phyloP scores from a whole-genome alignment of 2,329 filamentous ascomycete genomes.

The Zasmidium cellare region DNA sequence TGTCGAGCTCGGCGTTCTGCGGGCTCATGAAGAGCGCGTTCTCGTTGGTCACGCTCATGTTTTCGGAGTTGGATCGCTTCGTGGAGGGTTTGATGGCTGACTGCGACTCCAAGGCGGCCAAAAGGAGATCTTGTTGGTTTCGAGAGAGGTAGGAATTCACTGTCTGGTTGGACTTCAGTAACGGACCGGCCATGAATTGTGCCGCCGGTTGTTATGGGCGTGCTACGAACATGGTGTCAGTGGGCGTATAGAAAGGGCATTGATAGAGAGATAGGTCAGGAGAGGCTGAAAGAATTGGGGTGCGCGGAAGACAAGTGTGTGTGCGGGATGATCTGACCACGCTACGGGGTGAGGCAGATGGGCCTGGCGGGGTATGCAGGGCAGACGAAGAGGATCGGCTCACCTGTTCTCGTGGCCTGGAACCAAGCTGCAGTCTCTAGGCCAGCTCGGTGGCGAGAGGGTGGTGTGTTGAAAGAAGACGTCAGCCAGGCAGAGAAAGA shows the following conservation, averaged over 20 bases:
- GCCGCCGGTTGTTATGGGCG: background rate
- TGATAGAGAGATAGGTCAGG: background rate
- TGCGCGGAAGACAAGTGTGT: background rate
- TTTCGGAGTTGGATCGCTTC: conserved; percentile 14
- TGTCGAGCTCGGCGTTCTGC: conserved; percentile 27
- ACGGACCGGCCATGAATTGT: conserved; percentile 18
- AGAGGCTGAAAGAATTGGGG: background rate
- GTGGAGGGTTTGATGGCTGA: conserved; percentile 20
- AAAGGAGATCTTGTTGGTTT: conserved; percentile 47
- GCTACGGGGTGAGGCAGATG: background rate
- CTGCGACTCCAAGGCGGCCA: conserved; percentile 50
- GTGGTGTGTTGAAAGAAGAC: background rate
- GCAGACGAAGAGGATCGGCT: background rate
- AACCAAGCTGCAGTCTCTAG: background rate
- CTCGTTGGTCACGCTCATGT: conserved; percentile 25
- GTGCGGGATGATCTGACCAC: conserved; percentile 3
- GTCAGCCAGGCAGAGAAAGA: background rate
- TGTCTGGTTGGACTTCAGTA: conserved; percentile 20
- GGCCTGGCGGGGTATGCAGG: conserved; percentile 7
- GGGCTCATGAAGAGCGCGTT: conserved; percentile 31
- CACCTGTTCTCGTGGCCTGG: conserved; percentile 1
- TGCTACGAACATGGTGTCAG: background rate
- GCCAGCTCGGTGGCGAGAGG: background rate
- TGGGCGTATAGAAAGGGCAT: background rate
- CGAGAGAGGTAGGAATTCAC: conserved; percentile 45